phyloP scores from a whole-genome alignment of 164 flowering plant species.

The Vitis cinerea region DNA sequence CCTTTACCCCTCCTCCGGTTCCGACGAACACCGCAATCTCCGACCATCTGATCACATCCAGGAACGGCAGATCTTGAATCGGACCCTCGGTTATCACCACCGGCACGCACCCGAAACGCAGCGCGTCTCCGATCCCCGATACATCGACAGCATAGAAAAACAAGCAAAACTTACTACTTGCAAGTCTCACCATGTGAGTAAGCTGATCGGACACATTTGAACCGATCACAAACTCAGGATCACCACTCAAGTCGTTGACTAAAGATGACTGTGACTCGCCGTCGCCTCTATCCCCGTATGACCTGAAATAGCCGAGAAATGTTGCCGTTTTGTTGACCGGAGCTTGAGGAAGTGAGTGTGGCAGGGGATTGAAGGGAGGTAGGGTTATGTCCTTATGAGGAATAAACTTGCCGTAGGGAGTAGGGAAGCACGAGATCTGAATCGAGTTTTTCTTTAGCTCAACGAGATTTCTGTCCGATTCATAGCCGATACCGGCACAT shows the following conservation, averaged over 20 bases:
- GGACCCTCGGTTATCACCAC: slow-evolving; percentile 68
- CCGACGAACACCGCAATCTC: slow-evolving; percentile 58
- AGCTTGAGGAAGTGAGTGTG: neutral
- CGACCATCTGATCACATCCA: slow-evolving; percentile 70
- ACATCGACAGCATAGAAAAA: slow-evolving; percentile 43
- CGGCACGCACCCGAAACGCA: slow-evolving; percentile 71
- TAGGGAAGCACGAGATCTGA: slow-evolving; percentile 63
- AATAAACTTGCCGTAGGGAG: slow-evolving; percentile 36
- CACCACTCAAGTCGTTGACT: slow-evolving; percentile 27
- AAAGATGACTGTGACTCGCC: slow-evolving; percentile 8
- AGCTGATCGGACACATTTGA: slow-evolving; percentile 33
- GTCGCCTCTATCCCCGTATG: slow-evolving; percentile 4
- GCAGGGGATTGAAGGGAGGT: slow-evolving; percentile 30
- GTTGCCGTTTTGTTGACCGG: slow-evolving; percentile 7
- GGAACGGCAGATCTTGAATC: slow-evolving; percentile 66
- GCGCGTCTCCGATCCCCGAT: slow-evolving; percentile 46
- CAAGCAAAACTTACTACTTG: slow-evolving; percentile 54
- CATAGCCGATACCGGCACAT: slow-evolving; percentile 43
- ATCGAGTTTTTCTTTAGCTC: slow-evolving; percentile 80
- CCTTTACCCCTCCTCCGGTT: slow-evolving; percentile 24
- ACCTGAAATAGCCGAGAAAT: slow-evolving; percentile 33
- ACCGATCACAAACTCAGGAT: slow-evolving; percentile 47
- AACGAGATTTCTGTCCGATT: slow-evolving; percentile 61
- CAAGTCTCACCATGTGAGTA: slow-evolving; percentile 20
- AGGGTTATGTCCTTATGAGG: slow-evolving; percentile 80